Conservation (phyloP, 2,329 filamentous ascomycete genomes). For the Ascochyta pisi region DNA sequence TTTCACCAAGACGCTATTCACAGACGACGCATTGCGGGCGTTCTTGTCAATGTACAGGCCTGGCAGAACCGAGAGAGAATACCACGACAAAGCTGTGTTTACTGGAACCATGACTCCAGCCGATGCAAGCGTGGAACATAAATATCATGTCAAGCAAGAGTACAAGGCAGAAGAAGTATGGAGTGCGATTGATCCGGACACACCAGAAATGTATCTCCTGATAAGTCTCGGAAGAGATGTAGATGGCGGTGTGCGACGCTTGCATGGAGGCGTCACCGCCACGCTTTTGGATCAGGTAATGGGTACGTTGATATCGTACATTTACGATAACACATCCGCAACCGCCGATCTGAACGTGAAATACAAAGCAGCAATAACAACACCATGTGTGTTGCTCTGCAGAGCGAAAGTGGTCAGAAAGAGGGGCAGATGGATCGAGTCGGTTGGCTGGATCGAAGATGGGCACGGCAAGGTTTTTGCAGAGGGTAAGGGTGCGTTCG, state of each 20-base stretch:
- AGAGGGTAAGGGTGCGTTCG: constrained; percentile 28
- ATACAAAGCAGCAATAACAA: constrained; percentile 32
- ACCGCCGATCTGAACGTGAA: constrained; percentile 34
- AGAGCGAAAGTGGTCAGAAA: constrained; percentile 30
- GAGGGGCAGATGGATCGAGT: constrained; percentile 32
- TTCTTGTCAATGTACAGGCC: constrained; percentile 32
- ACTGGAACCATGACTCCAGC: constrained; percentile 11
- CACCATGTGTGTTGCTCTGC: constrained; percentile 30
- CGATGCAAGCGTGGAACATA: not conserved
- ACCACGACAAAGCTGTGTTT: constrained; percentile 13
- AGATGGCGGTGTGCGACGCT: constrained; percentile 27
- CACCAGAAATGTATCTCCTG: constrained; percentile 29
- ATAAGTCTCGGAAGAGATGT: constrained; percentile 29
- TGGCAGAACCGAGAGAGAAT: constrained; percentile 14
- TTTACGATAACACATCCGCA: constrained; percentile 22
- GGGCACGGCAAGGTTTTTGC: constrained; percentile 33
- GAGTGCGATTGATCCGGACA: constrained; percentile 20
- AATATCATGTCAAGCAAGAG: not conserved
- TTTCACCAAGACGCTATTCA: constrained; percentile 34
- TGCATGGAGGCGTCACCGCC: constrained; percentile 38
- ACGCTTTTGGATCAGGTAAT: constrained; percentile 38
- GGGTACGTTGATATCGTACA: constrained; percentile 26
- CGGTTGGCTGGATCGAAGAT: constrained; percentile 33
- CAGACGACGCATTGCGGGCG: constrained; percentile 32
- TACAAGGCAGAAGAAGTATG: constrained; percentile 22